Evolutionary conservation across 345 rosid species (phyloP).

Genomic region (Eucalyptus leucophloia): DNA sequence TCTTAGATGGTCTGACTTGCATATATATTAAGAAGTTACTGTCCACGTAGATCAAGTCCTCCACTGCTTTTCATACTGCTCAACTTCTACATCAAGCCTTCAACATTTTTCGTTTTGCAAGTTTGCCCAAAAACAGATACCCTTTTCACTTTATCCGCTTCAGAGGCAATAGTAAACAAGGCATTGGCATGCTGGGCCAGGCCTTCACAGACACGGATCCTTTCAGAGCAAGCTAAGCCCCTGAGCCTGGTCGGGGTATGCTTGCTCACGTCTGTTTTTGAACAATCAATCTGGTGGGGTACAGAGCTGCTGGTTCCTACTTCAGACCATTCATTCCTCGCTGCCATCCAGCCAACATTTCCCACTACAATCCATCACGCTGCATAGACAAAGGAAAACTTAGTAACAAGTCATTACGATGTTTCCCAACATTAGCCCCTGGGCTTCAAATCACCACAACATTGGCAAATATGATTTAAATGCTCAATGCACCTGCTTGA

Average conservation of each 20-base stretch:
- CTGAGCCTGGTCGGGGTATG: background rate
- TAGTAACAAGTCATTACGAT: background rate
- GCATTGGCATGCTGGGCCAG: background rate
- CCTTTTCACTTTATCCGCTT: background rate
- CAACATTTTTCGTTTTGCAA: background rate
- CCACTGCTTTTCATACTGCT: background rate
- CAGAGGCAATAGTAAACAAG: background rate
- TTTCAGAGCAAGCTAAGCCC: background rate
- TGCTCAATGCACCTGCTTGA: background rate
- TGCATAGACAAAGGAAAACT: background rate
- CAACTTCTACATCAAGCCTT: background rate
- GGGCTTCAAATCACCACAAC: background rate
- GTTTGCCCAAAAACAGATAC: background rate
- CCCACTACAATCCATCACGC: background rate
- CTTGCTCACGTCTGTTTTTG: background rate
- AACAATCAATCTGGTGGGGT: background rate
- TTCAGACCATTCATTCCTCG: background rate
- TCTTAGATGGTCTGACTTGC: constrained; percentile 1
- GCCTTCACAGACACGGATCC: background rate
- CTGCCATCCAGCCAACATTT: background rate
- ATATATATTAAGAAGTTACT: background rate
- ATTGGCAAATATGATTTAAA: background rate
- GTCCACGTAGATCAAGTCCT: background rate
- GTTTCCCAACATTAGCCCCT: background rate
- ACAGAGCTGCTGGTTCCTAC: background rate